phyloP scores from a whole-genome alignment of 2,329 filamentous ascomycete genomes.

The Rutstroemia sydowiana region DNA sequence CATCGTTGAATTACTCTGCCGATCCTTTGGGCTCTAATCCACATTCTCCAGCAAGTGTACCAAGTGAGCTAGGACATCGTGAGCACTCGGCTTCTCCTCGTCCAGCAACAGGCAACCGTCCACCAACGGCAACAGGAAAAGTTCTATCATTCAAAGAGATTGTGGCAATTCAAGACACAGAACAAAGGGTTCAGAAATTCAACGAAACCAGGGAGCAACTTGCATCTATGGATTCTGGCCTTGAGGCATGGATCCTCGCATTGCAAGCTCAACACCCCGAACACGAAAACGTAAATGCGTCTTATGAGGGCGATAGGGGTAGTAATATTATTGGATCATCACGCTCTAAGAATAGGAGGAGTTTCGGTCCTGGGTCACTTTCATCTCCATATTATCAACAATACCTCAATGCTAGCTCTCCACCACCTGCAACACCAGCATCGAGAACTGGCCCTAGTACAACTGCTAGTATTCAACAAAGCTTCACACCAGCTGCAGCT shows the following conservation, averaged over 20 bases:
- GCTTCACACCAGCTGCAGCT: conserved; percentile 18
- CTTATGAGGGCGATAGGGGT: conserved; percentile 13
- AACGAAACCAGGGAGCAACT: conserved; percentile 66
- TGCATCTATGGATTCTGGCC: conserved; percentile 64
- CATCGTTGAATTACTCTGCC: conserved; percentile 17
- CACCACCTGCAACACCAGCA: conserved; percentile 20
- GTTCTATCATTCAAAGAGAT: conserved; percentile 62
- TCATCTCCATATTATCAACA: conserved; percentile 50
- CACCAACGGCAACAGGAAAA: conserved; percentile 6
- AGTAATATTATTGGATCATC: conserved; percentile 14
- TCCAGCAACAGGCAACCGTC: conserved; percentile 12
- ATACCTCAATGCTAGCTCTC: conserved; percentile 43
- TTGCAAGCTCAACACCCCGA: conserved; percentile 42
- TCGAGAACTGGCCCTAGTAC: conserved; percentile 16
- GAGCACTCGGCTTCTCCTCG: too few species aligned
- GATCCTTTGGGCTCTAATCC: not conserved
- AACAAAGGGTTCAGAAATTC: conserved; percentile 67
- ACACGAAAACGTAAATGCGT: conserved; percentile 33
- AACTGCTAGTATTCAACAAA: conserved; percentile 21
- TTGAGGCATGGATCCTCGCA: conserved; percentile 51
- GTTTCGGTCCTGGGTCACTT: conserved; percentile 11
- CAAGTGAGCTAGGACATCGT: conserved; percentile 8
- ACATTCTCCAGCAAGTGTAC: conserved; percentile 6
- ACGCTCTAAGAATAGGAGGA: conserved; percentile 21
- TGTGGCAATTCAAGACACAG: conserved; percentile 54